Conservation (phyloP, 148 eudicot genomes). For the Rhododendron molle region DNA sequence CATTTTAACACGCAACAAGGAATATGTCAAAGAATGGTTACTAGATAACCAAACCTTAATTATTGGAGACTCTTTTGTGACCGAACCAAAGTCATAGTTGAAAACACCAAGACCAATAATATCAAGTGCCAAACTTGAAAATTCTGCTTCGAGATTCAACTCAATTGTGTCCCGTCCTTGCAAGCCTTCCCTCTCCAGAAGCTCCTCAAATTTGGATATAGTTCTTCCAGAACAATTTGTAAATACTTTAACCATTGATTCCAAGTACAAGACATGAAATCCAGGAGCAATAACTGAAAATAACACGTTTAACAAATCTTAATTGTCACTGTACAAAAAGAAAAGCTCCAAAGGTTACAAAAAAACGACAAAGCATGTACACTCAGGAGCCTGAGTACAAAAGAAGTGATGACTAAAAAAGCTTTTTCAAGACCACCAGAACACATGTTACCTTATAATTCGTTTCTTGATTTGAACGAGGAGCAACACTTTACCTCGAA, state of each 20-base stretch:
- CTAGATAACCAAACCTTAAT: constrained; percentile 58
- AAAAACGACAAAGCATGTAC: neutral
- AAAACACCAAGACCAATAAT: constrained; percentile 98
- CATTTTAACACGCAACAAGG: neutral
- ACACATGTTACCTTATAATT: neutral
- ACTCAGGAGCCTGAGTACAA: neutral
- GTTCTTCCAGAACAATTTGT: constrained; percentile 72
- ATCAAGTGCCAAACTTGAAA: constrained; percentile 96
- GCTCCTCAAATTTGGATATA: constrained; percentile 63
- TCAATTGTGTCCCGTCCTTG: constrained; percentile 44
- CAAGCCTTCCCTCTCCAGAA: constrained; percentile 42
- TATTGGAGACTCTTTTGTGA: constrained; percentile 92
- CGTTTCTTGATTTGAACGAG: neutral
- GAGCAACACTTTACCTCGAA: neutral
- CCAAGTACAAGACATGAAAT: constrained; percentile 89
- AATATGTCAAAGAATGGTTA: neutral
- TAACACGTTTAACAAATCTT: neutral
- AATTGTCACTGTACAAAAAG: neutral
- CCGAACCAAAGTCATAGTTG: constrained; percentile 94
- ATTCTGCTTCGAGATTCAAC: constrained; percentile 94
- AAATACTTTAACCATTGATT: constrained; percentile 87
- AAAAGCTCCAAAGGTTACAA: neutral
- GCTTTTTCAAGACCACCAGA: neutral
- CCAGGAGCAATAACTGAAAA: constrained; percentile 95
- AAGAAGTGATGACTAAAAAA: neutral